Evolutionary conservation across 805 yeast genomes (phyloP).

Genomic region (Saccharomycopsis lassenensis): DNA sequence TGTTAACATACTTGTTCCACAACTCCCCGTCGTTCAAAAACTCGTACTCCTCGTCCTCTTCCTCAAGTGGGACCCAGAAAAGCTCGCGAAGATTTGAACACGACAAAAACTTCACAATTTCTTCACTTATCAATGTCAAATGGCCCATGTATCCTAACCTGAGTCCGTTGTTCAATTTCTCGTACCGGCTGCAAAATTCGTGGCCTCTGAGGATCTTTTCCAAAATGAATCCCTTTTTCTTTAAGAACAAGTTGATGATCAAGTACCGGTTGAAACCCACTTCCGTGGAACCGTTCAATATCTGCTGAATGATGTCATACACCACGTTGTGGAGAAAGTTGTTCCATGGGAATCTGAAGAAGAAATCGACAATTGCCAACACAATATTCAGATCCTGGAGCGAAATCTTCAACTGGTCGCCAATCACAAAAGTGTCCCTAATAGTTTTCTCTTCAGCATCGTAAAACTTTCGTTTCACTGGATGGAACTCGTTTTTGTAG

Average conservation of each 20-base stretch:
- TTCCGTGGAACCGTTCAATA: conserved; percentile 63
- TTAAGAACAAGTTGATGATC: conserved; percentile 50
- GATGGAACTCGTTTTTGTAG: conserved; percentile 25
- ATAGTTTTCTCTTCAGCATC: conserved; percentile 25
- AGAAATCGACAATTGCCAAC: conserved; percentile 50
- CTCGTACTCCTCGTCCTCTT: conserved; percentile 30
- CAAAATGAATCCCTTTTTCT: conserved; percentile 39
- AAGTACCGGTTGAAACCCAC: conserved; percentile 62
- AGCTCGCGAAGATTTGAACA: conserved; percentile 28
- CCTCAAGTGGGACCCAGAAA: conserved; percentile 17
- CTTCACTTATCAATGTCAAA: conserved; percentile 85
- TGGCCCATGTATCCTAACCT: conserved; percentile 98
- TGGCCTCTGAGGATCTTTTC: conserved; percentile 57
- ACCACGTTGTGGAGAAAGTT: conserved; percentile 80
- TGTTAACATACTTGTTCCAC: conserved; percentile 79
- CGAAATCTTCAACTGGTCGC: conserved; percentile 62
- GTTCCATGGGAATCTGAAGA: conserved; percentile 71
- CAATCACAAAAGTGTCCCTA: conserved; percentile 50
- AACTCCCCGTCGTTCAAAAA: conserved; percentile 32
- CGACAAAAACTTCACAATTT: conserved; percentile 73
- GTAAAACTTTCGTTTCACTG: conserved; percentile 10
- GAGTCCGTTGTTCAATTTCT: conserved; percentile 42
- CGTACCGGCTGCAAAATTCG: conserved; percentile 45
- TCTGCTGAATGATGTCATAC: conserved; percentile 73
- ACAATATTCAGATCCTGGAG: conserved; percentile 55